Base-by-base conservation (phyloP, 306 rosid species). In the Cicer bijugum region DNA sequence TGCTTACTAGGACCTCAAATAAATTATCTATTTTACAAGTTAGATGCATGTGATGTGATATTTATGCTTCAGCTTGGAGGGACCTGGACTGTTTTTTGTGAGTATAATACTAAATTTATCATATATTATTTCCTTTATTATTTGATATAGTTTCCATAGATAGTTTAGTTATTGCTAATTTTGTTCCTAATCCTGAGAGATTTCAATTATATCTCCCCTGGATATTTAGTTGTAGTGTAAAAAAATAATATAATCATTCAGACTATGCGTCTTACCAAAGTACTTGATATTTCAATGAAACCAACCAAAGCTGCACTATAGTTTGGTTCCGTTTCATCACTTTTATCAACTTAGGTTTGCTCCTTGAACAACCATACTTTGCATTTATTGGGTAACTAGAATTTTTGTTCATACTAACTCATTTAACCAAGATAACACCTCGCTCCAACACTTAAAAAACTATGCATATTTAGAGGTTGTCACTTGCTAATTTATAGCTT, bases 321-420 rank as follows among this genome's bases (percentile, higher is more conserved):
- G 60, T 69, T 80, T 68, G 56, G 76, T 69, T 68, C 44, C 33
- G 45, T 75, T 80, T 53, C 76, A 68, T 37, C 51, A 16, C 76
- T 58, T 80, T 61, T 40, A 68, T 75, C 23, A 51, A 57, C 56
- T 69, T 59, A 12, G 20, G 64, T 17, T 69, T 67, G 71, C 50
- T 68, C 71, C 15, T 55, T 52, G 67, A n/a, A 19, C 69, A 47
- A 33, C 57, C 50, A n/a, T 71, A 9, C 33, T 37, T 37, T 69
- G 50, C 38, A 15, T 23, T 46, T 44, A 15, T 64, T 70, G 17
- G 50, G 65, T 48, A 17, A 40, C 47, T 23, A 38, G 33, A 16
- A n/a, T 62, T 62, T 51, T 69, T 53, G 38, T 60, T 69, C 12
- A 43, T 75, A 38, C 33, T 14, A 12, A 23, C 64, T 69, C 56